phyloP scores from a whole-genome alignment of 192 early-diverging fungal genomes.

The Physocladia obscura region DNA sequence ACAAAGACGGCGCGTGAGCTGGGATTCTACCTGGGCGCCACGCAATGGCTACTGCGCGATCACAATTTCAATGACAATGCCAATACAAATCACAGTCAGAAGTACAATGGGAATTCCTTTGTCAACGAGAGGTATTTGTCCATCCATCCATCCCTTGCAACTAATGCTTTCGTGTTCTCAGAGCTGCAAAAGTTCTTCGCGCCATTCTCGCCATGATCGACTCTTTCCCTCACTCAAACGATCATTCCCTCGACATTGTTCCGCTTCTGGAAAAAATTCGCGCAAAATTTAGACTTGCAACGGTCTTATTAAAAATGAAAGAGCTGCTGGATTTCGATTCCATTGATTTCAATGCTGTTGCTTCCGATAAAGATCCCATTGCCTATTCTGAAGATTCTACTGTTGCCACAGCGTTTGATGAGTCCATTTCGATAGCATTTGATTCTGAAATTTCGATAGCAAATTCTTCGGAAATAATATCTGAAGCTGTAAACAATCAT shows the following conservation, averaged over 20 bases:
- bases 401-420: too few relatives aligned
- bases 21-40: slow-evolving; percentile 15
- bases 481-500: too few relatives aligned
- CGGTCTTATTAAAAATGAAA: slow-evolving; percentile 13
- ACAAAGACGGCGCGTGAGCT: slow-evolving; percentile 4
- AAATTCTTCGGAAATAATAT: too few relatives aligned
- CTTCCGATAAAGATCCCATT: too few relatives aligned
- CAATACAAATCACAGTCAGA: neutral
- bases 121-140: too few relatives aligned
- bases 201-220: neutral
- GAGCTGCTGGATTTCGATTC: slow-evolving; percentile 2
- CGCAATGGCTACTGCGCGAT: neutral
- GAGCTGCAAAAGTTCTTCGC: slow-evolving; percentile 4
- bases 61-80: neutral
- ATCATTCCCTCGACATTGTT: slow-evolving; percentile 5
- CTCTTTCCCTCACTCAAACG: slow-evolving; percentile 4
- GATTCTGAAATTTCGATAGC: too few relatives aligned
- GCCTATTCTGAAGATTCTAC: too few relatives aligned
- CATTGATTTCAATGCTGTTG: too few relatives aligned
- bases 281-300: slow-evolving; percentile 21
- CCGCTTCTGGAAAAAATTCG: slow-evolving; percentile 22
- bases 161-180: neutral
- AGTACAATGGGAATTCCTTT: too few relatives aligned
- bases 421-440: too few relatives aligned
- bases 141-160: too few relatives aligned